These are phyloP conservation scores for Ustilago crameri DNA, from an alignment of 1,284 basidiomycete species.

Conservation along the genomic window DNA sequence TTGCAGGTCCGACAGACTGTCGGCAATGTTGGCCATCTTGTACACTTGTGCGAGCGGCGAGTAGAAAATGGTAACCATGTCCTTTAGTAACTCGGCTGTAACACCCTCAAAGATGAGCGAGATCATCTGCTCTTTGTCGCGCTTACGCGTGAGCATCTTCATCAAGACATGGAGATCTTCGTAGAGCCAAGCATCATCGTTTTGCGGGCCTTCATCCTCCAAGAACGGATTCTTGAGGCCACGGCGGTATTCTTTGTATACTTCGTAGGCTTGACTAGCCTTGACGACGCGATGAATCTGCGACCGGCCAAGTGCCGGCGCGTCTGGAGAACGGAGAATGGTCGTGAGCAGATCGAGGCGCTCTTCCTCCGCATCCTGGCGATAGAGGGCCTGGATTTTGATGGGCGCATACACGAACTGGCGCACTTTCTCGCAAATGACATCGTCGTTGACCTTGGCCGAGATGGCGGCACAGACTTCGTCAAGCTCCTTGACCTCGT, in stretches of 20 bases:
- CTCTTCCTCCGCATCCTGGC: conserved; percentile 73
- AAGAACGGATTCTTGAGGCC: conserved; percentile 57
- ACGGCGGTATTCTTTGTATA: conserved; percentile 60
- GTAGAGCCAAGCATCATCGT: conserved; percentile 67
- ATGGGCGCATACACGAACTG: conserved; percentile 85
- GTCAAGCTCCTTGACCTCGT: conserved; percentile 84
- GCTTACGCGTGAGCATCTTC: conserved; percentile 72
- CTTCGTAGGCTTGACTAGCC: conserved; percentile 62
- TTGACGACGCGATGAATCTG: conserved; percentile 64
- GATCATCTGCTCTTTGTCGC: conserved; percentile 92
- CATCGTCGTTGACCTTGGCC: conserved; percentile 86
- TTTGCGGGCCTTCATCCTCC: conserved; percentile 74
- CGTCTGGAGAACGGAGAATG: conserved; percentile 83
- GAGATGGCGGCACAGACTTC: conserved; percentile 87
- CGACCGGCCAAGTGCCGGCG: conserved; percentile 71
- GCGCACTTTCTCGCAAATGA: conserved; percentile 87
- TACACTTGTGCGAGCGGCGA: conserved; percentile 97
- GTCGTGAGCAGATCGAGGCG: conserved; percentile 82
- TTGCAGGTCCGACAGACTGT: conserved; percentile 90
- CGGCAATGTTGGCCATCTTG: conserved; percentile 94
- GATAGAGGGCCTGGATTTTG: conserved; percentile 79
- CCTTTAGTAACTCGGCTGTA: conserved; percentile 93
- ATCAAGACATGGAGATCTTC: conserved; percentile 66
- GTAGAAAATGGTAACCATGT: conserved; percentile 99
- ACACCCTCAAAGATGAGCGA: conserved; percentile 95